Base-by-base conservation (phyloP, 176 grass and related monocot genomes). In the Panicum miliaceum region DNA sequence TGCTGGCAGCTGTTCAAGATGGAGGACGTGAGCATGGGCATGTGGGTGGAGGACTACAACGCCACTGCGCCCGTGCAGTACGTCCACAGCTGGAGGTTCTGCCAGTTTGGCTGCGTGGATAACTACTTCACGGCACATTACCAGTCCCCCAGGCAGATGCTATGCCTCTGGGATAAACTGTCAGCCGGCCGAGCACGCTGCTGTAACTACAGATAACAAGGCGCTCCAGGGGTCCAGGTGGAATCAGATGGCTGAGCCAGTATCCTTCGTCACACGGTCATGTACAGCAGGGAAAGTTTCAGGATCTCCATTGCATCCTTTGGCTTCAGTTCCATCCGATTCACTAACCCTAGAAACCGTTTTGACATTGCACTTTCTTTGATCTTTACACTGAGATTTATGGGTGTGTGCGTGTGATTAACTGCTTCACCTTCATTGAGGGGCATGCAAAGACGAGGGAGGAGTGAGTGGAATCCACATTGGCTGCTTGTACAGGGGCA, bases 21-120 rank as follows among this genome's bases (percentile, higher is more conserved):
- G 96, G 96, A 98, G 88, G 96, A 96, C n/a, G 93, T 98, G 81
- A 98, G 96, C 91, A 98, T 98, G 96, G 93, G 93, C 26, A 96
- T 98, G 93, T 95, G 96, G 96, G 91, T 98, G 0, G 96, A 98
- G 60, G 93, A 95, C 56, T 98, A 87, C 77, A 98, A 98, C 48
- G n/a, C 77, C 9, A 95, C 87, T 12, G 58, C 23, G 0, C 59
- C 79, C 0, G 89, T 98, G 12, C 89, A 90, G 64, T 98, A 98
- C 77, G 70, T 92, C 1, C 96, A 96, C 81, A 94, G 84, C 73
- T 95, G 93, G 96, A 98, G 88, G 64, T 98, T 98, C 83, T 95
- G 91, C 50, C 96, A 98, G 40, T 98, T 86, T 0, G 93, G 96
- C 19, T 98, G 93, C 25, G 54, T 98, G 37, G 75, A 92, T 22